A percentile compares a stretch with the other conserved stretches of the same genome.
Evolutionary conservation across 345 rosid species (phyloP).

Genomic region (Camelina neglecta): DNA sequence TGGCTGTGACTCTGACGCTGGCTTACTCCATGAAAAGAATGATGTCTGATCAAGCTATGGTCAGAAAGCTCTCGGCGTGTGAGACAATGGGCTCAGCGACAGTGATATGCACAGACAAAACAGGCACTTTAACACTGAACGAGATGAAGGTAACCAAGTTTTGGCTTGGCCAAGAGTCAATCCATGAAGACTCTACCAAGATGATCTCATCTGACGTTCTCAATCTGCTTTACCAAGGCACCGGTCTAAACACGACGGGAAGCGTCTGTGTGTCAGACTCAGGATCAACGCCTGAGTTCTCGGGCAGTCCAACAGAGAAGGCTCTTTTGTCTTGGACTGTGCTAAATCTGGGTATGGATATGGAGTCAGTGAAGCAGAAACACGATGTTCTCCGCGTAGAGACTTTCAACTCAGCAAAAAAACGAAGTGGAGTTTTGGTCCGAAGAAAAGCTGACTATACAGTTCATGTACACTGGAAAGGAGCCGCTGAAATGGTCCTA

Average conservation of each 20-base stretch:
- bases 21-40: conserved; percentile 78
- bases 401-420: conserved; percentile 68
- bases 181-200: conserved; percentile 46
- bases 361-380: conserved; percentile 51
- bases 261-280: conserved; percentile 45
- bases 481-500: conserved; percentile 71
- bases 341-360: conserved; percentile 52
- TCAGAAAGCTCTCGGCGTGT: conserved; percentile 69
- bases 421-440: conserved; percentile 58
- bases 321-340: conserved; percentile 75
- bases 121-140: conserved; percentile 72
- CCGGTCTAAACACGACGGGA: conserved; percentile 64
- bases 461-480: conserved; percentile 68
- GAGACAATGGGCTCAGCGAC: conserved; percentile 84
- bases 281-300: conserved; percentile 54
- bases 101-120: conserved; percentile 70
- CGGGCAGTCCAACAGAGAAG: conserved; percentile 78
- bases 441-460: conserved; percentile 48
- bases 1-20: conserved; percentile 79
- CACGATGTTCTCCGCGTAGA: conserved; percentile 52
- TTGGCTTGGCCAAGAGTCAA: conserved; percentile 61
- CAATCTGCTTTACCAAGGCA: conserved; percentile 57
- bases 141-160: conserved; percentile 68
- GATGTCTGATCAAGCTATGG: conserved; percentile 81
- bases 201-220: conserved; percentile 35